Conservation (phyloP, 176 grass and related monocot species). For the Secale cereale region DNA sequence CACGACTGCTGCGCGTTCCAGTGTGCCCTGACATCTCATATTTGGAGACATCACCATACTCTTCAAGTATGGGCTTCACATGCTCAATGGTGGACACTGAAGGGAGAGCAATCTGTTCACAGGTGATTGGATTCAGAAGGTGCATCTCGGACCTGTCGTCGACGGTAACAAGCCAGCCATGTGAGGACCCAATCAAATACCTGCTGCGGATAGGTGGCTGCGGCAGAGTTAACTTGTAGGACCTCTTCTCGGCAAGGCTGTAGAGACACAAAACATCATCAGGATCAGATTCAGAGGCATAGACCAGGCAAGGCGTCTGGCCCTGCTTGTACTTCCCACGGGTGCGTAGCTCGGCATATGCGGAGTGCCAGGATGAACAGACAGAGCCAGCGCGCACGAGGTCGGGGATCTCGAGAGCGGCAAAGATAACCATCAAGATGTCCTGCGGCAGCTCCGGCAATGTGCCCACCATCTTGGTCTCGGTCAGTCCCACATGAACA, state of each 20-base stretch:
- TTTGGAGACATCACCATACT: neutral
- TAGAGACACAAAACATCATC: neutral
- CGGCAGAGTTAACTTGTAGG: neutral
- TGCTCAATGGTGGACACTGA: neutral
- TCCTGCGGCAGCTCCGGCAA: neutral
- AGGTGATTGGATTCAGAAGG: neutral
- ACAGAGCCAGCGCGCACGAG: neutral
- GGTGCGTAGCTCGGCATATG: neutral
- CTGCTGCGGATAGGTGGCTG: neutral
- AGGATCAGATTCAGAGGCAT: neutral
- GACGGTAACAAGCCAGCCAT: neutral
- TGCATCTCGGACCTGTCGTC: neutral
- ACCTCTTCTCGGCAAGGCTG: neutral
- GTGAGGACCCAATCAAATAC: neutral
- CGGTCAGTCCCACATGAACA: neutral
- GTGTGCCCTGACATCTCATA: neutral
- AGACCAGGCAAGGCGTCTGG: neutral
- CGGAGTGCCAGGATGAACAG: neutral
- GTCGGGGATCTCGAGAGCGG: neutral
- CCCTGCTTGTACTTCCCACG: neutral
- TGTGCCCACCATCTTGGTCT: neutral
- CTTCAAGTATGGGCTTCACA: neutral
- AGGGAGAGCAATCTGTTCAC: neutral
- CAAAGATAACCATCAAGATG: neutral
- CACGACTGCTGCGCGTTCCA: accelerated